Percentiles rank a stretch among this genome's conserved stretches.
Conservation (phyloP, 1,284 basidiomycete species). For the Ceratobasidium sp. region DNA sequence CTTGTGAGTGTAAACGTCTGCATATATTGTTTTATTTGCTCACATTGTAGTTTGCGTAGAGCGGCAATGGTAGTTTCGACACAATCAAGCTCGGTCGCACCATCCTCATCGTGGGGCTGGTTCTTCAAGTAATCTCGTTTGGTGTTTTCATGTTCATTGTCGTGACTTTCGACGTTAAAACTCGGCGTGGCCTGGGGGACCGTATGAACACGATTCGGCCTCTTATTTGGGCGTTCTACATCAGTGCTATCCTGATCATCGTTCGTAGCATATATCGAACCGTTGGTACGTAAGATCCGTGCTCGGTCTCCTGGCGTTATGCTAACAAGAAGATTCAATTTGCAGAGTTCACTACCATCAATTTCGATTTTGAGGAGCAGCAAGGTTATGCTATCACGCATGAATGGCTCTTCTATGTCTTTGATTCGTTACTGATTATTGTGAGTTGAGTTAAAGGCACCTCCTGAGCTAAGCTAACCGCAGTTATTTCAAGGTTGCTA, state of each 20-base stretch:
- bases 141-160: constrained; percentile 48
- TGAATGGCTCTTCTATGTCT: constrained; percentile 50
- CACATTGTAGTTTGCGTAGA: neutral
- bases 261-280: constrained; percentile 47
- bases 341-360: constrained; percentile 49
- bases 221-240: constrained; percentile 47
- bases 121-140: constrained; percentile 48
- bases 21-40: neutral
- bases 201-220: constrained; percentile 30
- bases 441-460: constrained; percentile 32
- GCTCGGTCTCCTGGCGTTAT: neutral
- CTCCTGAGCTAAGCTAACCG: neutral
- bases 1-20: constrained; percentile 26
- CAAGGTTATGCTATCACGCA: constrained; percentile 49
- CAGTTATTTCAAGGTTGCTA: constrained; percentile 24
- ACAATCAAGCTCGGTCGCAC: constrained; percentile 44
- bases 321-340: neutral
- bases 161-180: constrained; percentile 47
- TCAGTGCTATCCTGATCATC: constrained; percentile 44
- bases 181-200: constrained; percentile 34
- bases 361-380: constrained; percentile 40
- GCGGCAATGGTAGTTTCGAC: constrained; percentile 24
- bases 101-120: constrained; percentile 48
- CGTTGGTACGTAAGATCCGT: constrained; percentile 31
- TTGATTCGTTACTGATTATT: constrained; percentile 47